Evolutionary conservation across 2,329 filamentous ascomycete genomes (phyloP), one percentile per base, ranked within the genome.

Genomic region (Paecilomyces variotii): DNA sequence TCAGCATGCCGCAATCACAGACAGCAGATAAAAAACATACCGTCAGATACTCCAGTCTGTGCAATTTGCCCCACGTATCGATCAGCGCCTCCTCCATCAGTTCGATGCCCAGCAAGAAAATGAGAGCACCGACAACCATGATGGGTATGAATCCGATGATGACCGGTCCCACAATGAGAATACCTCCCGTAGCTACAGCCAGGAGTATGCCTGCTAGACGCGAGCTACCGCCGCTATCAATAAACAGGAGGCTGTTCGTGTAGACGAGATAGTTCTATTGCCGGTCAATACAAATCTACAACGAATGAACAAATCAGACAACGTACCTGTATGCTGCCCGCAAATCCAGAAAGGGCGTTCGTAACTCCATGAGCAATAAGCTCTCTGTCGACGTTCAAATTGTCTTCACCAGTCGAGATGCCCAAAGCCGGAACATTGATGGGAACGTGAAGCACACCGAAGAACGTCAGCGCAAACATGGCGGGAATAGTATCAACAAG

Each of bases 381-480:
- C 72, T 99, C 94, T 62, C 89, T 86, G 70, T 99, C 91, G 54
- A 99, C 84, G 70, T 95, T 87, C 30, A 96, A 83, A 69, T 97
- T 89, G 70, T 99, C 94, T 73, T 97, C 92, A 51, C 91, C 91
- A 3, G 89, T 90, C 32, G 91, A 91, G 54, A 96, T 87, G 0
- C 91, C 94, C 59, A 99, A 78, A 2, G 94, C 94, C 2, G 94
- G 94, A 3, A 99, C 92, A 68, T 99, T 99, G 76, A 99, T 99
- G 0, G 94, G 94, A 2, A 99, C 94, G 71, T 99, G 94, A 2
- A 99, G 83, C 58, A 99, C 88, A 56, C 94, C 94, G 68, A 99
- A 99, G 78, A 99, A 99, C 0, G 94, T 97, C 61, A 99, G 78
- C 0, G 94, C 94, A 67, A 99, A 86, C 90, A 99, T 97, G 30